A percentile compares a stretch with the other conserved stretches of the same genome.
phyloP scores from a whole-genome alignment of 805 yeast genomes.

The Spathaspora sp. region DNA sequence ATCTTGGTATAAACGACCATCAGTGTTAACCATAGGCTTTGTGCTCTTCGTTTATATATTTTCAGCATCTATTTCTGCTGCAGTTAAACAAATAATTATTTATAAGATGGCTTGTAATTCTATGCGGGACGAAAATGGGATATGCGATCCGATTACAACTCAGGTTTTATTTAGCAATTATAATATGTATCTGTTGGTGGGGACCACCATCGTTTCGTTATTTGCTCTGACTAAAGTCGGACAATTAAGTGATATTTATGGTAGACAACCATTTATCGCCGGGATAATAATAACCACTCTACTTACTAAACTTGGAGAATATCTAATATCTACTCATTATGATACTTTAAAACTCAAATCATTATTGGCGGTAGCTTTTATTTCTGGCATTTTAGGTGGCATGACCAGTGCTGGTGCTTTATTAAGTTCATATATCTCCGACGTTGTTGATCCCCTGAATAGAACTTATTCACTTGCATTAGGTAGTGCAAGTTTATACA shows the following conservation, averaged over 20 bases:
- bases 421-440: conserved; percentile 65
- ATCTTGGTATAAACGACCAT: conserved; percentile 52
- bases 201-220: conserved; percentile 41
- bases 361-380: conserved; percentile 36
- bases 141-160: conserved; percentile 26
- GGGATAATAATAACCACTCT: background rate
- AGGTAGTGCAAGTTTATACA: conserved; percentile 48
- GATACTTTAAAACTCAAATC: conserved; percentile 20
- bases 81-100: conserved; percentile 19
- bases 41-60: conserved; percentile 33
- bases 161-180: conserved; percentile 42
- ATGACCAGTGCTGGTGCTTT: conserved; percentile 48
- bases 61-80: conserved; percentile 21
- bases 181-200: conserved; percentile 38
- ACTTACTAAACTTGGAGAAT: conserved; percentile 2
- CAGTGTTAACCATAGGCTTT: conserved; percentile 41
- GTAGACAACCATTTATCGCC: conserved; percentile 27
- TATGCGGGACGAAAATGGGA: conserved; percentile 10
- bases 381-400: conserved; percentile 58
- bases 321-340: conserved; percentile 13
- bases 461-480: conserved; percentile 54
- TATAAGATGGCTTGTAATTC: conserved; percentile 25
- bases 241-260: conserved; percentile 26
- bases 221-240: conserved; percentile 47
- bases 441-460: conserved; percentile 55